Evolutionary conservation across 2,329 filamentous ascomycete species (phyloP).

Genomic region (Stachybotrys chartarum): DNA sequence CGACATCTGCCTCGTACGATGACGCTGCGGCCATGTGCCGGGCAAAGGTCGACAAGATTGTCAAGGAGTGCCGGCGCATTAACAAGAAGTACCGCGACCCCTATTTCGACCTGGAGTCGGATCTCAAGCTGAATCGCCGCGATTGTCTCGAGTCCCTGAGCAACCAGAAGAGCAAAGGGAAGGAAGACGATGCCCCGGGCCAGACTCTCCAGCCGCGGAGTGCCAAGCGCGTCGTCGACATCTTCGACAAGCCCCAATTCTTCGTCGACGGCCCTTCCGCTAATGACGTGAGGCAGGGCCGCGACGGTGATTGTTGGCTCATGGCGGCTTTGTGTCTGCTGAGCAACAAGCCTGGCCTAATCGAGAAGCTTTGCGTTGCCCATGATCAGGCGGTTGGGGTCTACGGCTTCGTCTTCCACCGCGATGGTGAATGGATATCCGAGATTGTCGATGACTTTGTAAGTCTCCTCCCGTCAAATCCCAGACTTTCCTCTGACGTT

Average conservation of each 20-base stretch:
- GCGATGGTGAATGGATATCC: conserved; percentile 67
- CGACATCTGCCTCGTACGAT: conserved; percentile 61
- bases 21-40: conserved; percentile 63
- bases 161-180: conserved; percentile 17
- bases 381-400: conserved; percentile 68
- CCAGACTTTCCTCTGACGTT: not conserved
- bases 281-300: conserved; percentile 72
- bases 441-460: conserved; percentile 52
- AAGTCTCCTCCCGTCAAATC: conserved; percentile 1
- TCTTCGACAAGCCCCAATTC: conserved; percentile 71
- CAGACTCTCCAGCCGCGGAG: conserved; percentile 33
- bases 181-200: conserved; percentile 13
- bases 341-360: conserved; percentile 63
- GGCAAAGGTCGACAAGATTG: conserved; percentile 55
- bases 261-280: conserved; percentile 71
- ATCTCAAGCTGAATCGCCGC: conserved; percentile 53
- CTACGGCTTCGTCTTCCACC: conserved; percentile 79
- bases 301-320: conserved; percentile 79
- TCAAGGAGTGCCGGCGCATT: conserved; percentile 60
- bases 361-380: conserved; percentile 67
- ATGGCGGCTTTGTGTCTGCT: conserved; percentile 74
- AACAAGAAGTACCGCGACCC: conserved; percentile 83
- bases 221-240: conserved; percentile 66
- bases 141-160: conserved; percentile 42
- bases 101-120: conserved; percentile 79